Base-by-base conservation (phyloP, 2,329 filamentous ascomycete genomes). In the Orbilia blumenaviensis region DNA sequence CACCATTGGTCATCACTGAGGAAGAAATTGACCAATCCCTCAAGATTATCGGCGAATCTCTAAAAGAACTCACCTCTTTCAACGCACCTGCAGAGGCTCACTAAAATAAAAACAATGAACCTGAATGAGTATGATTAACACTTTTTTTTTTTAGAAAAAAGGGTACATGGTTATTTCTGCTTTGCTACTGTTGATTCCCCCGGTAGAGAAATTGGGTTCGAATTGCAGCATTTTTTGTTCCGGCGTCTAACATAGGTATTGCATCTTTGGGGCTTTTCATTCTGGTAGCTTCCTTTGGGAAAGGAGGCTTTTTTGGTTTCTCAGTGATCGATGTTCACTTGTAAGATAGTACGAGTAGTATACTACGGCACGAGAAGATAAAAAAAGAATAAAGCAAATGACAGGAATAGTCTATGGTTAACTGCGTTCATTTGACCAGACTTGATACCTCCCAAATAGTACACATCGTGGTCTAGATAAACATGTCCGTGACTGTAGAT, bases 1-100 rank as follows among this genome's bases (percentile, higher is more conserved):
- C 95, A 52, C 95, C 95, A 18, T 86, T 99, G 66, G 93, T 99
- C 79, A 98, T 99, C 81, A 93, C 90, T 25, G 93, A 98, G 81
- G 88, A 90, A 75, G 89, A 99, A 84, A 90, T 99, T 79, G 87
- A 89, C 79, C 88, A 89, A 81, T 91, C 94, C 0, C 83, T 98
- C 66, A 83, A 83, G 62, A 94, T 95, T 81, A 96, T 99, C 82
- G 87, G 89, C 77, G 90, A 94, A 82, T 90, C 94, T 12, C 86
- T 97, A 81, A 86, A 87, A 79, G 94, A 97, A 83, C 87, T 99
- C 2, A 23, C 73, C 21, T 38, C 27, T 3, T 76, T 29, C 23
- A 68, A 48, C 1, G 48, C 44, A 9, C 54, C 71, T n/a, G 25
- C 54, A 1, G 71, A 67, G 42, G 36, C 61, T 12, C 38, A 61